Base-by-base conservation (phyloP, 768 basidiomycete species). In the Krasilnikovozyma curviuscula region DNA sequence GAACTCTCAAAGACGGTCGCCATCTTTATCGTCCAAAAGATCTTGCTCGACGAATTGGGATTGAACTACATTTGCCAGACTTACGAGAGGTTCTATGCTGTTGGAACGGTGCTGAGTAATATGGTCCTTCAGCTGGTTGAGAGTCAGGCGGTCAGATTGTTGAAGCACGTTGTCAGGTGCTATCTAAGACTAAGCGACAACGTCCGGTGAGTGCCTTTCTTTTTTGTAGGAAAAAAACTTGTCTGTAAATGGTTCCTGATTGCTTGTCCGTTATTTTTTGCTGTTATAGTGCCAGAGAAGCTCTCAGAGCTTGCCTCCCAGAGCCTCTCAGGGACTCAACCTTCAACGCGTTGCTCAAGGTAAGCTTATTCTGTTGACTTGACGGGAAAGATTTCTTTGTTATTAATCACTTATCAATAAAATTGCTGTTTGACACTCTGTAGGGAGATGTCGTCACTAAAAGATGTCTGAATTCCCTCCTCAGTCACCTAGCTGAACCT, bases 21-120 rank as follows among this genome's bases (percentile, higher is more conserved):
- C 35, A 98, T 98, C 59, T 98, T 98, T 67, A 98, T 98, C 59
- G 93, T 98, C 3, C 93, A 98, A 65, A 98, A 98, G 68, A 71
- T 70, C 51, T 72, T 98, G 14, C 73, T 97, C 45, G 93, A 98
- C 64, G 93, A 98, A 66, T 86, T 91, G 3, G 93, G 93, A 18
- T 68, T 98, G 51, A 89, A 86, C 14, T 98, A 98, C 65, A 98
- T 97, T 60, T 97, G 93, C 59, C 93, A 98, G 66, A 98, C 93
- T n/a, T 98, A 98, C 62, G 93, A 98, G 64, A 75, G 93, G 44
- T 98, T 98, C 69, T 97, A 95, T 64, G 93, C 93, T 13, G 93
- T 98, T 46, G 93, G 91, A 16, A 93, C 91, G 7, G 93, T 98
- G 14, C 72, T 98, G 50, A 84, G 83, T 70, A 95, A 93, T 65